Evolutionary conservation across 371 early-diverging fungal species (phyloP).

Genomic region (Mucor velutinosus): DNA sequence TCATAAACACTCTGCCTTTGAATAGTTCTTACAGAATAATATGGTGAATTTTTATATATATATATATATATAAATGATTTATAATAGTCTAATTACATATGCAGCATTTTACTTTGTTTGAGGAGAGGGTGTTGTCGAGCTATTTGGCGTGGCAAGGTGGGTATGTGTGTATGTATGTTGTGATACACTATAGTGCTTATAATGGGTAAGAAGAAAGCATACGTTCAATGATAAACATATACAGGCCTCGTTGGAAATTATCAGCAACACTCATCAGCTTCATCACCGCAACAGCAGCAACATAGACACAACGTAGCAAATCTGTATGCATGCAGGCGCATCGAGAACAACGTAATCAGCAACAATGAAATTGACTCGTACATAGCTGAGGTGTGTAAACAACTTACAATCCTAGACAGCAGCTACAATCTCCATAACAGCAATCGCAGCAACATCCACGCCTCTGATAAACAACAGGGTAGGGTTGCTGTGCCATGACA

Average conservation of each 20-base stretch:
- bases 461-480: not conserved
- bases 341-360: not conserved
- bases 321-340: not conserved
- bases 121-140: not conserved
- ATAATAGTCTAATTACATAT: not conserved
- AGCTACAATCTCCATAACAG: conserved; percentile 16
- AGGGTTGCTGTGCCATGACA: conserved; percentile 12
- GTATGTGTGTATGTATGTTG: not conserved
- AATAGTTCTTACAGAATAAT: not conserved
- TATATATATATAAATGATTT: not conserved
- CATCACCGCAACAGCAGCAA: conserved; percentile 20
- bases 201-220: not conserved
- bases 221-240: not conserved
- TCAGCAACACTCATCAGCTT: conserved; percentile 20
- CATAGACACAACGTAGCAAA: conserved; percentile 15
- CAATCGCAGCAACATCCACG: conserved; percentile 12
- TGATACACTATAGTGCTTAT: not conserved
- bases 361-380: not conserved
- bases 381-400: not conserved
- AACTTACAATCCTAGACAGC: conserved; percentile 20
- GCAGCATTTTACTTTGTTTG: not conserved
- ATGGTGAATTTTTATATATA: not conserved
- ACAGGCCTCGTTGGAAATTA: not conserved
- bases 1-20: too few species aligned
- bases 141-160: not conserved